These are phyloP conservation scores for Betula pendula DNA, from an alignment of 306 rosid species.

Conservation along the genomic window DNA sequence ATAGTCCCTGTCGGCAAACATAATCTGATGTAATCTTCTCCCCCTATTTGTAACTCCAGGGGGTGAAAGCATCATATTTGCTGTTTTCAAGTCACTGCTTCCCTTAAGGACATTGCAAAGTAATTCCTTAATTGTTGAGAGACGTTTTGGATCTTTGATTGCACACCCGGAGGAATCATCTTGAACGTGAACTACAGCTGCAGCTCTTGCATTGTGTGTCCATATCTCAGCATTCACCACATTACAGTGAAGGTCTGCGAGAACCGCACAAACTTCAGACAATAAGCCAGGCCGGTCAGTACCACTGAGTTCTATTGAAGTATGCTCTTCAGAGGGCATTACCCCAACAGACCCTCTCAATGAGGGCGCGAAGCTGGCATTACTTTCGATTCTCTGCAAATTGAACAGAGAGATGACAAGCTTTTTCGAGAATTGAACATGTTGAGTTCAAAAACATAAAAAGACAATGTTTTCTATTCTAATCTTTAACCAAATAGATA, in stretches of 20 bases:
- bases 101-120: constrained; percentile 84
- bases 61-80: constrained; percentile 68
- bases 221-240: constrained; percentile 90
- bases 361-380: constrained; percentile 68
- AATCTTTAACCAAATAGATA: constrained; percentile 7
- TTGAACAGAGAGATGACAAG: constrained; percentile 13
- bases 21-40: constrained; percentile 89
- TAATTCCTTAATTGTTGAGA: constrained; percentile 64
- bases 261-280: constrained; percentile 95
- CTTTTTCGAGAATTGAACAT: neutral
- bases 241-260: constrained; percentile 79
- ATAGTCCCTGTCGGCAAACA: constrained; percentile 94
- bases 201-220: constrained; percentile 95
- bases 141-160: constrained; percentile 64
- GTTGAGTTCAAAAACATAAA: neutral
- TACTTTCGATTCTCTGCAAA: constrained; percentile 81
- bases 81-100: constrained; percentile 61
- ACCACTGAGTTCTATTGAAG: constrained; percentile 88
- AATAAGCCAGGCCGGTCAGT: constrained; percentile 92
- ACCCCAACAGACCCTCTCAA: constrained; percentile 84
- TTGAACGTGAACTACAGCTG: constrained; percentile 88
- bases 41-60: constrained; percentile 78
- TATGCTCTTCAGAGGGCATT: constrained; percentile 85
- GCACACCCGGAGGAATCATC: constrained; percentile 69
- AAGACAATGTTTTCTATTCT: neutral